phyloP scores from a whole-genome alignment of 345 rosid genomes.

The Eucalyptus brandiana region DNA sequence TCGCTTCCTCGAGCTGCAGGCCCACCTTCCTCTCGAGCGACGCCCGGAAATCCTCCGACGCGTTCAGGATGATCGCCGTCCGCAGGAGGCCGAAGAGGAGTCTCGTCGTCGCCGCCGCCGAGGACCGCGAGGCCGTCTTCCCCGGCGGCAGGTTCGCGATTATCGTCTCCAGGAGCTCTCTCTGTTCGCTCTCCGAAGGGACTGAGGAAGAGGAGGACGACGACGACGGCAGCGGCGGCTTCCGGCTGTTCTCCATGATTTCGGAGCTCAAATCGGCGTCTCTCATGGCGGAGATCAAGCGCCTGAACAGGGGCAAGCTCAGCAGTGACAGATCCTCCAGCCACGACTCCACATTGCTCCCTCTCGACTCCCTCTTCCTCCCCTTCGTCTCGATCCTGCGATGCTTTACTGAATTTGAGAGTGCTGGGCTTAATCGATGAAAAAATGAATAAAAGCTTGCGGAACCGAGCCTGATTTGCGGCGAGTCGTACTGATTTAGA shows the following conservation, averaged over 20 bases:
- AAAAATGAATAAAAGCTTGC: no score
- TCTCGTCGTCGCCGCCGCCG: slow-evolving; percentile 24
- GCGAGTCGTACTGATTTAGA: no score
- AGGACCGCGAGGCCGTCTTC: slow-evolving; percentile 36
- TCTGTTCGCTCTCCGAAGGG: slow-evolving; percentile 63
- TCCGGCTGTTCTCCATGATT: slow-evolving; percentile 64
- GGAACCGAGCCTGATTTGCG: no score
- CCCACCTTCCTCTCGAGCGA: slow-evolving; percentile 76
- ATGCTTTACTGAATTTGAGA: no score
- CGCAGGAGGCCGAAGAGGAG: slow-evolving; percentile 66
- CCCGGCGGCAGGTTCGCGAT: slow-evolving; percentile 50
- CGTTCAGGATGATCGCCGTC: slow-evolving; percentile 74
- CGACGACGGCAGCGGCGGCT: slow-evolving; percentile 33
- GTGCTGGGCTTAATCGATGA: no score
- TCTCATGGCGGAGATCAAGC: slow-evolving; percentile 54
- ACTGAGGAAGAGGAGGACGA: slow-evolving; percentile 20
- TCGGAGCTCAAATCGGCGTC: slow-evolving; percentile 42
- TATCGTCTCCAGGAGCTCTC: slow-evolving; percentile 62
- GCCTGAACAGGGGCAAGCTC: slow-evolving; percentile 38
- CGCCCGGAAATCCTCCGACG: slow-evolving; percentile 49
- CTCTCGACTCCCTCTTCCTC: slow-evolving; percentile 12
- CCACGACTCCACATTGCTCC: slow-evolving; percentile 41
- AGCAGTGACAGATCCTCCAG: slow-evolving; percentile 58
- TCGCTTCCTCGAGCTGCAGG: slow-evolving; percentile 67
- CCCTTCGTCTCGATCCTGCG: slow-evolving; percentile 41